phyloP scores from a whole-genome alignment of 1,284 basidiomycete species.

The Ceratorhiza oryzae-sativae region DNA sequence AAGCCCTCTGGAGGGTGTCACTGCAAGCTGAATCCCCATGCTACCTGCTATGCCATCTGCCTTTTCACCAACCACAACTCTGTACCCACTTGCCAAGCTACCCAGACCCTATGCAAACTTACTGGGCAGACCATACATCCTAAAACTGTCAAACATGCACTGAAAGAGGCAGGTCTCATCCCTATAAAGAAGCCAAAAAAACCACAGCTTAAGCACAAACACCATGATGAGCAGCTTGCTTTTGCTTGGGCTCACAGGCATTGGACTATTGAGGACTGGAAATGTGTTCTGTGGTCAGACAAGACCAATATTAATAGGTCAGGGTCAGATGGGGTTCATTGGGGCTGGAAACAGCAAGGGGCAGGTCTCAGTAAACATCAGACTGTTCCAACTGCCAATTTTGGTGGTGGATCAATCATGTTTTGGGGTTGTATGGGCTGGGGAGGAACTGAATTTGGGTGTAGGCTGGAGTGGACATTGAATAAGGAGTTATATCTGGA shows the following conservation, averaged over 20 bases:
- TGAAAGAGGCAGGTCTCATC: not conserved
- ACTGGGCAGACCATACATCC: slow-evolving; percentile 4
- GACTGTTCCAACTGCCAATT: slow-evolving; percentile 6
- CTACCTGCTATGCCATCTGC: slow-evolving; percentile 5
- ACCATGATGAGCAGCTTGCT: not conserved
- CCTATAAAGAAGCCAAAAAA: slow-evolving; percentile 10
- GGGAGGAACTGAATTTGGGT: not conserved
- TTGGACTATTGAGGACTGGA: slow-evolving; percentile 15
- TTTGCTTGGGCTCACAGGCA: not conserved
- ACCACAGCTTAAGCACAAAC: not conserved
- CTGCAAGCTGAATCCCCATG: not conserved
- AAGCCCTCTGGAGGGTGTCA: slow-evolving; percentile 1
- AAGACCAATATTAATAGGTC: slow-evolving; percentile 29
- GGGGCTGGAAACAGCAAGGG: not conserved
- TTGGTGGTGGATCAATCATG: slow-evolving; percentile 24
- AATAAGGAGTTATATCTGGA: not conserved
- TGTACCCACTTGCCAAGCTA: not conserved
- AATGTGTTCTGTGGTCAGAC: slow-evolving; percentile 1
- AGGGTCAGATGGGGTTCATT: slow-evolving; percentile 9
- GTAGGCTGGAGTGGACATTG: slow-evolving; percentile 2
- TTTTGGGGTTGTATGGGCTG: slow-evolving; percentile 29
- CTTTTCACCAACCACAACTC: slow-evolving; percentile 7
- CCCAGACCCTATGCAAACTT: not conserved
- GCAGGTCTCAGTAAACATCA: not conserved
- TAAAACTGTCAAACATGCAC: slow-evolving; percentile 6